phyloP scores from a whole-genome alignment of 163 green algal genomes.

The Trebouxiophyceae sp. region DNA sequence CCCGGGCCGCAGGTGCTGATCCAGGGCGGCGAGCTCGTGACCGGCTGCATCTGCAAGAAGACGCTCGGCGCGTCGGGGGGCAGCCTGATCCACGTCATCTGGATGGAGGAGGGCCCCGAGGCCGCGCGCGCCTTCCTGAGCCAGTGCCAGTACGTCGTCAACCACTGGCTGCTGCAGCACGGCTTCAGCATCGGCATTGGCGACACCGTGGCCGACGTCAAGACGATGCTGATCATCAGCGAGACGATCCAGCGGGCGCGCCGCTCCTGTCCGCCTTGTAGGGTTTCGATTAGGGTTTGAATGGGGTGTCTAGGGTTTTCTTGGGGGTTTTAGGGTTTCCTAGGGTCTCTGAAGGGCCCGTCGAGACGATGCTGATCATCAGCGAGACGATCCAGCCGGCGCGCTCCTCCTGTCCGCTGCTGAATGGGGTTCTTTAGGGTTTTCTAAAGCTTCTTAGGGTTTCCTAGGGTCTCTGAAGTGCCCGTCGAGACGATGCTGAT shows the following conservation, averaged over 20 bases:
- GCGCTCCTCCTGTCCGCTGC: background rate
- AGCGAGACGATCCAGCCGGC: constrained; percentile 83
- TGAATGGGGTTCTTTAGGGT: background rate
- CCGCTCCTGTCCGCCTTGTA: background rate
- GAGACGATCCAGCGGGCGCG: constrained; percentile 76
- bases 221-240: constrained; percentile 90
- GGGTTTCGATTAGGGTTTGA: no score
- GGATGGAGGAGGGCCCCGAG: constrained; percentile 81
- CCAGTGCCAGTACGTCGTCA: constrained; percentile 82
- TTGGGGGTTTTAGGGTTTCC: no score
- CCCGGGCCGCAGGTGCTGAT: constrained; percentile 72
- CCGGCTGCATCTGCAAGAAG: constrained; percentile 95
- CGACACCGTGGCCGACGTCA: constrained; percentile 90
- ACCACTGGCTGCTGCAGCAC: constrained; percentile 89
- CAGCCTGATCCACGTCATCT: constrained; percentile 91
- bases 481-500: constrained; percentile 75
- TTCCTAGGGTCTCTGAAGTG: no score
- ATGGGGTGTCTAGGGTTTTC: no score
- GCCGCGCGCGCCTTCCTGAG: constrained; percentile 75
- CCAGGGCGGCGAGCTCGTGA: constrained; percentile 75
- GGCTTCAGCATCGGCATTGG: constrained; percentile 96
- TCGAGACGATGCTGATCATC: constrained; percentile 85
- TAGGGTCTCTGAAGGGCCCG: no score
- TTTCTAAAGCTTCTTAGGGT: no score
- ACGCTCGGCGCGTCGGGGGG: constrained; percentile 77